phyloP scores from a whole-genome alignment of 83 land plant species.

The Thuja plicata region DNA sequence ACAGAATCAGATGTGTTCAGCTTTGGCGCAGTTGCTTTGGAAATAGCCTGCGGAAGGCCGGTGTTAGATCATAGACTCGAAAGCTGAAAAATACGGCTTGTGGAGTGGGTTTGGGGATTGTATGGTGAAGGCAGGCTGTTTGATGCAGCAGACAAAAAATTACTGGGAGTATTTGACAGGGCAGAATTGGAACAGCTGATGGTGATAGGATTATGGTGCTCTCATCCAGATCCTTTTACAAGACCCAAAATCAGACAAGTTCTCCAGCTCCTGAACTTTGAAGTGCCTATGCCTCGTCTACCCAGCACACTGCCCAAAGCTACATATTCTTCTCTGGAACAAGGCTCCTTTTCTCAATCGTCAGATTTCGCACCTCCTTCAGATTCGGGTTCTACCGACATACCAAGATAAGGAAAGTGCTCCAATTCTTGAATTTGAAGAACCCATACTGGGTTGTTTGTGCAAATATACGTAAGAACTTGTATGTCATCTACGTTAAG shows the following conservation, averaged over 20 bases:
- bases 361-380: not conserved
- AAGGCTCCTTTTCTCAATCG: not conserved
- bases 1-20: slow-evolving; percentile 27
- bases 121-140: slow-evolving; percentile 18
- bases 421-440: too few species aligned
- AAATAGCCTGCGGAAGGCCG: slow-evolving; percentile 18
- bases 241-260: slow-evolving; percentile 18
- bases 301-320: not conserved
- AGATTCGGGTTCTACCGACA: too few species aligned
- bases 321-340: not conserved
- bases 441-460: too few species aligned
- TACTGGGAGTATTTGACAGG: slow-evolving; percentile 18
- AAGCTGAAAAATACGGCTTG: slow-evolving; percentile 18
- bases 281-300: not conserved
- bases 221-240: slow-evolving; percentile 19
- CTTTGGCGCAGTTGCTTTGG: slow-evolving; percentile 20
- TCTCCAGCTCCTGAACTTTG: not conserved
- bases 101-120: slow-evolving; percentile 37
- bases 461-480: too few species aligned
- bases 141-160: slow-evolving; percentile 26
- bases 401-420: too few species aligned
- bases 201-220: slow-evolving; percentile 29
- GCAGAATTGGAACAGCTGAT: slow-evolving; percentile 31
- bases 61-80: not conserved
- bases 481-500: too few species aligned